Percentiles rank a stretch among this genome's conserved stretches.
Evolutionary conservation across 495 filamentous ascomycete genomes (phyloP).

Genomic region (Aspergillus cristatus): DNA sequence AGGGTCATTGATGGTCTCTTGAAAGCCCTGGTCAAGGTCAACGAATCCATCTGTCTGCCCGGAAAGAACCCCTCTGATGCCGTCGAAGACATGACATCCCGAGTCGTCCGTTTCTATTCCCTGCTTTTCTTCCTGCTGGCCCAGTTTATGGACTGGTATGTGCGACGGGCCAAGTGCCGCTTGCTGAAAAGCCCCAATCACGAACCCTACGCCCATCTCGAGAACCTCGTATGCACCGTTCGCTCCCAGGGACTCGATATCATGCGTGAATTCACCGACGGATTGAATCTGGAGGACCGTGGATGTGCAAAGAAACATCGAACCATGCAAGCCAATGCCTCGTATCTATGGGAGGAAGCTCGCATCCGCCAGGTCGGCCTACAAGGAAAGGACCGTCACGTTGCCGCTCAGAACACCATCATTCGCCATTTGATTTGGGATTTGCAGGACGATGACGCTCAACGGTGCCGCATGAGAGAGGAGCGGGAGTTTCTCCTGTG

Average conservation of each 20-base stretch:
- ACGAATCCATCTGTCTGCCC: slow-evolving; percentile 25
- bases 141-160: slow-evolving; percentile 42
- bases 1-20: slow-evolving; percentile 35
- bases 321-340: slow-evolving; percentile 12
- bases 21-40: slow-evolving; percentile 32
- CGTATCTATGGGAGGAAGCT: slow-evolving; percentile 27
- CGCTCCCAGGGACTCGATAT: slow-evolving; percentile 19
- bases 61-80: slow-evolving; percentile 6
- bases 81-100: slow-evolving; percentile 14
- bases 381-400: slow-evolving; percentile 26
- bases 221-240: slow-evolving; percentile 31
- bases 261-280: slow-evolving; percentile 10
- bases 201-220: slow-evolving; percentile 33
- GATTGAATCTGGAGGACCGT: slow-evolving; percentile 20
- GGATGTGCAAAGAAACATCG: slow-evolving; percentile 1
- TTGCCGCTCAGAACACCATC: slow-evolving; percentile 30
- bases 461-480: slow-evolving; percentile 17
- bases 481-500: slow-evolving; percentile 19
- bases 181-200: slow-evolving; percentile 38
- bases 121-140: slow-evolving; percentile 39
- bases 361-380: slow-evolving; percentile 31
- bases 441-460: slow-evolving; percentile 28
- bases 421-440: slow-evolving; percentile 37
- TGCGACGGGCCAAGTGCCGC: slow-evolving; percentile 29
- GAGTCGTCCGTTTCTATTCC: slow-evolving; percentile 33